Percentiles rank a stretch among this genome's conserved stretches.
Evolutionary conservation across 2,329 filamentous ascomycete genomes (phyloP).

Genomic region (Botryotinia globosa): DNA sequence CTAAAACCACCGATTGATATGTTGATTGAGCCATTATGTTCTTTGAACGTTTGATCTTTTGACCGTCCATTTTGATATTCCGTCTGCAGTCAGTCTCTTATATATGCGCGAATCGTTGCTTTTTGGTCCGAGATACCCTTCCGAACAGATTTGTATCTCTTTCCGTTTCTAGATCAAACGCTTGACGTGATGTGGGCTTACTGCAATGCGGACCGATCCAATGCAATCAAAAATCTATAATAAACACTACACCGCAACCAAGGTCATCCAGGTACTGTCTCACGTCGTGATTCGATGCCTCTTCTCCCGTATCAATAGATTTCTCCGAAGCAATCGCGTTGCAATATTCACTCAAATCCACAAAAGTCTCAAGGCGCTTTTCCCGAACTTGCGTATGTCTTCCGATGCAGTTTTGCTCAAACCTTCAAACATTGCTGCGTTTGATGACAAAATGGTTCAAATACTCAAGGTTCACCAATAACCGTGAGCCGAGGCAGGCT

Average conservation of each 20-base stretch:
- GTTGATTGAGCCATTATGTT: slow-evolving; percentile 38
- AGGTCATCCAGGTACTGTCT: neutral
- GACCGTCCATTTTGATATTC: slow-evolving; percentile 5
- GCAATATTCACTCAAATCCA: slow-evolving; percentile 14
- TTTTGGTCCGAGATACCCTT: neutral
- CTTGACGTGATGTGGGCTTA: slow-evolving; percentile 3
- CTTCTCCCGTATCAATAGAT: neutral
- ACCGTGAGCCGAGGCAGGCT: slow-evolving; percentile 14
- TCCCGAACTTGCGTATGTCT: slow-evolving; percentile 1
- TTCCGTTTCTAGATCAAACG: slow-evolving; percentile 2
- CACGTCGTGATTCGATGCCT: neutral
- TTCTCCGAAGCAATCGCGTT: slow-evolving; percentile 5
- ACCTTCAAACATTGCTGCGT: neutral
- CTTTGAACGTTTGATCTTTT: slow-evolving; percentile 23
- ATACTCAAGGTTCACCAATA: neutral
- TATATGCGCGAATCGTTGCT: slow-evolving; percentile 18
- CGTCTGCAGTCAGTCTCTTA: slow-evolving; percentile 1
- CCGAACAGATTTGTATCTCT: neutral
- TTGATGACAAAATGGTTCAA: slow-evolving; percentile 1
- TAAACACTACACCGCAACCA: neutral
- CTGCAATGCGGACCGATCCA: slow-evolving; percentile 1
- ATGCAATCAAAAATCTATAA: neutral
- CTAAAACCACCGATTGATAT: slow-evolving; percentile 51
- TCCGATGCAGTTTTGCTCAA: slow-evolving; percentile 6
- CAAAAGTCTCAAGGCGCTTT: slow-evolving; percentile 14